Evolutionary conservation across 805 yeast species (phyloP).

Genomic region (Cyberlindnera xishuangbannaensis): DNA sequence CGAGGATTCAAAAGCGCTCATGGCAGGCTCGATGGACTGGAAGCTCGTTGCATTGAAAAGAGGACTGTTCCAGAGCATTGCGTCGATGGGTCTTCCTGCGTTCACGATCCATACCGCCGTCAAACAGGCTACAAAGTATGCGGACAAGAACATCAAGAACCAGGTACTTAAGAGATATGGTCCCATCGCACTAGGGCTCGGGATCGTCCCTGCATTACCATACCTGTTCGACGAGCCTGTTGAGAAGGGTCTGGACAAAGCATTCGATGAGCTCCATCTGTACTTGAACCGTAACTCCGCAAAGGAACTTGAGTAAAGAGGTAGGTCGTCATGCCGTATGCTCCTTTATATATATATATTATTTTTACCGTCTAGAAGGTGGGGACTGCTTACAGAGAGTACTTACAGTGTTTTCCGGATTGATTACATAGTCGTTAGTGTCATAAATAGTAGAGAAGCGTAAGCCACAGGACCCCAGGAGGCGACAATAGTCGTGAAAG

Average conservation of each 20-base stretch:
- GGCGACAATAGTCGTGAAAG: no score
- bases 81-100: constrained; percentile 85
- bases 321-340: no score
- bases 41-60: constrained; percentile 57
- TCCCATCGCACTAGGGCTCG: constrained; percentile 74
- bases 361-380: no score
- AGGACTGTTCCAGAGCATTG: constrained; percentile 75
- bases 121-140: constrained; percentile 56
- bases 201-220: constrained; percentile 73
- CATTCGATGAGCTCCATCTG: constrained; percentile 47
- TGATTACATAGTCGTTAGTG: no score
- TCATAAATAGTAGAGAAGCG: no score
- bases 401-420: no score
- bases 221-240: constrained; percentile 80
- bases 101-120: constrained; percentile 77
- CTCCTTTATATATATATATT: not conserved
- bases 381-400: no score
- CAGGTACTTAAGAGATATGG: constrained; percentile 54
- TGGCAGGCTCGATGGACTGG: constrained; percentile 54
- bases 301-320: no score
- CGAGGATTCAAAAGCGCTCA: constrained; percentile 30
- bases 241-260: constrained; percentile 58
- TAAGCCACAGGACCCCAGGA: no score
- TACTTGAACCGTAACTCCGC: constrained; percentile 8
- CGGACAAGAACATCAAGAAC: constrained; percentile 47